Base-by-base conservation (phyloP, 2,329 filamentous ascomycete species). In the Raffaelea deltoideospora region DNA sequence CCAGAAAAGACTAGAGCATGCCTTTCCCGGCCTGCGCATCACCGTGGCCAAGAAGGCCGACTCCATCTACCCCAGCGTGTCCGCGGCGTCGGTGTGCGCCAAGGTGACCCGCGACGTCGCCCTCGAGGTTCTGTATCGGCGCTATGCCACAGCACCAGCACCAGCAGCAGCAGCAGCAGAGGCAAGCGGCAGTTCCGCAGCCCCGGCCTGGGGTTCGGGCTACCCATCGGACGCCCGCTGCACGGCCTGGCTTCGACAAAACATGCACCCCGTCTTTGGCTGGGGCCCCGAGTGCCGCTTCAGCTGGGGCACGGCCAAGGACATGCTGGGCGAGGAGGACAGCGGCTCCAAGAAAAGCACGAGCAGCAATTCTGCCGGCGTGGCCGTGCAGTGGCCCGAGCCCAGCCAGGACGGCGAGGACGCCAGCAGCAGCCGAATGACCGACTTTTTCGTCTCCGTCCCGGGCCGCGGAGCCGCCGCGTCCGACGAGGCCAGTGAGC, bases 91-190 rank as follows among this genome's bases (percentile, higher is more conserved):
- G 43, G 86, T 98, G 3, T 92, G 83, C 55, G 90, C 90, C 37
- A 98, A 98, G 58, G 90, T 98, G 22, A 96, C 90, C 11, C 69
- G 90, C 45, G 90, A 98, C 58, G 81, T 80, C 2, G 86, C 86
- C 5, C 67, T 96, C 19, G 87, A 95, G 50, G 72, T 80, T 3
- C 67, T 88, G 30, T 88, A 82, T 50, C 64, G 70, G 39, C 42
- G 27, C 10, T 31, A 45, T 13, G 34, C 24, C 1, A 19, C 26
- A 54, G 2, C 62, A 65, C 7, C 13, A 2, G 3, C 31, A 4
- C 7, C 22, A 2, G 10, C 21, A 10, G 17, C 24, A 1, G 5
- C 23, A n/a, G n/a, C n/a, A n/a, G n/a, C n/a, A n/a, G n/a, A n/a
- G n/a, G n/a, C n/a, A n/a, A 14, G 7, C 26, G 26, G 7, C 26